Evolutionary conservation across 805 yeast species (phyloP).

Genomic region (Nematodospora valgi): DNA sequence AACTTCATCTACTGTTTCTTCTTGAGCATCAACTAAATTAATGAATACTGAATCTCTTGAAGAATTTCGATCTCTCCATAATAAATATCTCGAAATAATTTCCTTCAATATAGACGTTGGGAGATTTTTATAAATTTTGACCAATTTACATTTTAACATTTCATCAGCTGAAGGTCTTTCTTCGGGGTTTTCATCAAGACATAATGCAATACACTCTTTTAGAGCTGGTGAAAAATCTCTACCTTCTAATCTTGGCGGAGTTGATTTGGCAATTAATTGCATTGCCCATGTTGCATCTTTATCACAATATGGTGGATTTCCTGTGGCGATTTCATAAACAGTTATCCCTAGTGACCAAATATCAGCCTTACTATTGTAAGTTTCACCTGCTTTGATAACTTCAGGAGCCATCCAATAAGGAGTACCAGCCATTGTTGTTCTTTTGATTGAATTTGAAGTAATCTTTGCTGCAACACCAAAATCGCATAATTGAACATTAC

Average conservation of each 20-base stretch:
- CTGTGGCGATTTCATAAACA: slow-evolving; percentile 89
- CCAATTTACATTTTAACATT: slow-evolving; percentile 67
- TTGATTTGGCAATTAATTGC: slow-evolving; percentile 87
- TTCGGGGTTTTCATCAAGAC: slow-evolving; percentile 90
- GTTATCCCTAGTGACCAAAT: slow-evolving; percentile 98
- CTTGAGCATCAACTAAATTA: slow-evolving; percentile 22
- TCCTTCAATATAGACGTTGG: slow-evolving; percentile 67
- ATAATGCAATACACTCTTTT: slow-evolving; percentile 85
- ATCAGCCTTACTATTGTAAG: slow-evolving; percentile 88
- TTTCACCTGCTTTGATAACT: slow-evolving; percentile 86
- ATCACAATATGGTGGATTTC: slow-evolving; percentile 96
- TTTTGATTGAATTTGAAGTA: slow-evolving; percentile 66
- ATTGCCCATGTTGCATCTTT: slow-evolving; percentile 93
- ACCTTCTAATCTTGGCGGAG: slow-evolving; percentile 95
- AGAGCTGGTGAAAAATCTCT: slow-evolving; percentile 69
- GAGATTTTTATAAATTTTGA: slow-evolving; percentile 56
- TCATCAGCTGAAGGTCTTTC: slow-evolving; percentile 89
- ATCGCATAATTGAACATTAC: slow-evolving; percentile 88
- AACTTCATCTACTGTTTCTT: slow-evolving; percentile 11
- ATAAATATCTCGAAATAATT: slow-evolving; percentile 64
- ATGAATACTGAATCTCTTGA: slow-evolving; percentile 48
- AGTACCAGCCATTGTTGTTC: slow-evolving; percentile 94
- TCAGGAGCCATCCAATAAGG: slow-evolving; percentile 99
- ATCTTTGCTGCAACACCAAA: slow-evolving; percentile 98
- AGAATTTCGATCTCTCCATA: slow-evolving; percentile 66